Evolutionary conservation across 2,329 filamentous ascomycete genomes (phyloP), one percentile per base, ranked within the genome.

Genomic region (Rhinocladiella mackenziei): DNA sequence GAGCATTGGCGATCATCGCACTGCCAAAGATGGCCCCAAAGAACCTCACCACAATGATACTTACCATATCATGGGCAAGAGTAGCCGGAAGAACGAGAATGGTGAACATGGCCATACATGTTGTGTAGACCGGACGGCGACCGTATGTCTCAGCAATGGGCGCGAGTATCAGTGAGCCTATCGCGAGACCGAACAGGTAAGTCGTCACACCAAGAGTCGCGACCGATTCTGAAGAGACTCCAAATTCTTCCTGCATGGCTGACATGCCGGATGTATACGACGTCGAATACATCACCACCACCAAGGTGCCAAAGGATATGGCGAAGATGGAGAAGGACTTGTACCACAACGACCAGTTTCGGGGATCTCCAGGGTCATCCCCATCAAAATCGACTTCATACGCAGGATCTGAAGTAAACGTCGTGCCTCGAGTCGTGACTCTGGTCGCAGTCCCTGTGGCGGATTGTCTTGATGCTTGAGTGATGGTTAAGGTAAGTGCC

Each of bases 1-100:
- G 87, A 1, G 84, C 80, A 60, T 94, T 94, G 9, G 81, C 80
- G 18, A 95, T 81, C 78, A 94, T 84, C 30, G 84, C 86, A 4
- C 86, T 78, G 3, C 86, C 84, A 39, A 82, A 86, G 43, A 88
- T 65, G 5, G 83, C 84, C 20, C 80, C 83, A 52, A 92, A 78
- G 62, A 89, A 89, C 17, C 87, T 75, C 36, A 83, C 72, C 3
- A 85, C 70, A n/a, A 92, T 74, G 33, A 92, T 77, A 26, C 79
- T 74, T 1, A 73, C 72, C 1, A 91, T 68, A 4, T 82, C 84
- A 39, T 77, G 78, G 3, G 84, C 81, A 18, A 89, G 61, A 8
- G 77, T 86, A 55, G 81, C 81, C 0, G 86, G 86, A 19, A 92
- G 73, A 9, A 89, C 76, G 30, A 91, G 67, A 1, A 89, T 54